phyloP scores from a whole-genome alignment of 345 rosid species.

The Eucalyptus cloeziana region DNA sequence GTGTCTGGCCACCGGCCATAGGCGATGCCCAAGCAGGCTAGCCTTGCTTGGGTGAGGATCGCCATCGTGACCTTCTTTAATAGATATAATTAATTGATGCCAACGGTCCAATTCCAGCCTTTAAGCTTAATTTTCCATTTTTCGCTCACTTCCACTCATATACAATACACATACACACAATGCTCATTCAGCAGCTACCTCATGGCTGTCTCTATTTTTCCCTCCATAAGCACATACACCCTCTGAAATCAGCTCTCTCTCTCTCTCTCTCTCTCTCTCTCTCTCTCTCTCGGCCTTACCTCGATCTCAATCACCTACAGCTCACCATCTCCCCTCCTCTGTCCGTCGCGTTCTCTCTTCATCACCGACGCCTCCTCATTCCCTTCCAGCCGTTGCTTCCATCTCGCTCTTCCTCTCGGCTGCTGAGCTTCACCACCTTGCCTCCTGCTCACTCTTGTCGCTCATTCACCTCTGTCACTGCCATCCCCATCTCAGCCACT shows the following conservation, averaged over 20 bases:
- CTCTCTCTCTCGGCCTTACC: not conserved
- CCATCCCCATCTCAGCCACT: not conserved
- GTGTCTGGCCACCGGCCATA: accelerated
- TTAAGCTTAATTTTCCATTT: not conserved
- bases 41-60: too few species aligned
- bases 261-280: not conserved
- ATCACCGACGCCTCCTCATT: not conserved
- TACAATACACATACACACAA: accelerated
- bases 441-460: not conserved
- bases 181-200: too few species aligned
- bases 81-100: too few species aligned
- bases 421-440: not conserved
- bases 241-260: not conserved
- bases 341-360: not conserved
- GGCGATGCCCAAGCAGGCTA: accelerated
- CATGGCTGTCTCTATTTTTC: not conserved
- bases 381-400: not conserved
- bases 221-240: not conserved
- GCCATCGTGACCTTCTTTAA: too few species aligned
- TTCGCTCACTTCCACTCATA: accelerated
- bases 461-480: not conserved
- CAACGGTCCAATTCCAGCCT: not conserved
- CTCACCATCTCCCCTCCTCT: not conserved
- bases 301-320: not conserved
- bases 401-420: not conserved